Conservation (phyloP, 176 grass and related monocot genomes). For the Zoysia pacifica region DNA sequence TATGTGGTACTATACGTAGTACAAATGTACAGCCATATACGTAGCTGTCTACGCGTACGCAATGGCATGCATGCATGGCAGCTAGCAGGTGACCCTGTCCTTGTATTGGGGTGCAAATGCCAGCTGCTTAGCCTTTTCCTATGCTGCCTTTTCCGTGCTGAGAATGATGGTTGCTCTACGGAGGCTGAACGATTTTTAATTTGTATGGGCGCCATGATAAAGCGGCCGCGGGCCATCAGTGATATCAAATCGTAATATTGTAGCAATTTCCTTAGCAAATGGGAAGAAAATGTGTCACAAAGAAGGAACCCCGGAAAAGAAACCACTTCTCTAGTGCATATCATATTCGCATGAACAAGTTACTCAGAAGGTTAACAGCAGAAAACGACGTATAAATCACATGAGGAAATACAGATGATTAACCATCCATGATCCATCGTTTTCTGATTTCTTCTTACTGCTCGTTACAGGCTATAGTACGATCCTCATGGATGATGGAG, state of each 20-base stretch:
- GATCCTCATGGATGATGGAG: background rate
- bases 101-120: conserved; percentile 37
- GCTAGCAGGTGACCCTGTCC: background rate
- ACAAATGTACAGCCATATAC: background rate
- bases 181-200: conserved; percentile 35
- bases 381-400: background rate
- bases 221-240: background rate
- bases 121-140: conserved; percentile 13
- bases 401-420: background rate
- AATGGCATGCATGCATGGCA: background rate
- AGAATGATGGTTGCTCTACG: conserved; percentile 9
- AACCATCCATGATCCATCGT: background rate
- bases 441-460: background rate
- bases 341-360: no score
- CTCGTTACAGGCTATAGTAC: background rate
- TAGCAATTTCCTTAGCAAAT: background rate
- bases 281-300: background rate
- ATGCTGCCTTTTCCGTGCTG: background rate
- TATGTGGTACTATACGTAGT: no score
- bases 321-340: background rate
- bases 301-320: background rate
- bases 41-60: background rate
- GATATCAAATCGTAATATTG: background rate
- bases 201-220: conserved; percentile 19
- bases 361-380: no score